Percentiles rank a stretch among this genome's conserved stretches.
Conservation (phyloP, 805 yeast genomes). For the Hermanozyma aechmeae region DNA sequence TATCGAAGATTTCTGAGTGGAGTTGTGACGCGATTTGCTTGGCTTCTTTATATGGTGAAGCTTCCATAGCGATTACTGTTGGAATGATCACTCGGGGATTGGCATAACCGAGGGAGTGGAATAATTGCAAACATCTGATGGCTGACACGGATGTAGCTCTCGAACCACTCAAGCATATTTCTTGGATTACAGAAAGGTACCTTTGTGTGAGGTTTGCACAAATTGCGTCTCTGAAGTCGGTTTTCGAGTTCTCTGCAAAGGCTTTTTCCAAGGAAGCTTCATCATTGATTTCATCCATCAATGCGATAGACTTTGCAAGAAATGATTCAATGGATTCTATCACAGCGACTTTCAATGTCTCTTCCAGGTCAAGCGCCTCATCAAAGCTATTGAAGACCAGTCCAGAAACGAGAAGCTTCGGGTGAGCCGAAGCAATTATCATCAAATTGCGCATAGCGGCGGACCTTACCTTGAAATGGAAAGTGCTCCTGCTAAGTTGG, state of each 20-base stretch:
- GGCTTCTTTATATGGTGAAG: conserved; percentile 38
- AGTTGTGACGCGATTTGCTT: conserved; percentile 40
- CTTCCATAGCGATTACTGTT: conserved; percentile 60
- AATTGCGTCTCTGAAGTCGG: too few relatives aligned
- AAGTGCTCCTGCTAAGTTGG: conserved; percentile 34
- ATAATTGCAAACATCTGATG: conserved; percentile 43
- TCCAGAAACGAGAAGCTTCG: conserved; percentile 55
- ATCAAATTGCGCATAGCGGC: conserved; percentile 51
- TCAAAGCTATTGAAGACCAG: conserved; percentile 46
- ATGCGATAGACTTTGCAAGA: too few relatives aligned
- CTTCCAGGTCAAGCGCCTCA: conserved; percentile 35
- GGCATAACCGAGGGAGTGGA: conserved; percentile 58
- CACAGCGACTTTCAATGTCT: too few relatives aligned
- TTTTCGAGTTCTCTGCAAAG: too few relatives aligned
- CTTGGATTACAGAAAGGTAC: conserved; percentile 40
- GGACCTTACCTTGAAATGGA: conserved; percentile 28
- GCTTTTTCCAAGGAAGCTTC: too few relatives aligned
- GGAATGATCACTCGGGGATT: conserved; percentile 67
- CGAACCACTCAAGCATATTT: conserved; percentile 39
- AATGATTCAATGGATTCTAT: too few relatives aligned
- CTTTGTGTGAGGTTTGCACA: conserved; percentile 67
- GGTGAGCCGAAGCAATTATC: conserved; percentile 50
- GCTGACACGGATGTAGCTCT: conserved; percentile 41
- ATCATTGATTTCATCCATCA: too few relatives aligned
- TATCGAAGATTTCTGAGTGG: conserved; percentile 48